Conservation (phyloP, 1,139 yeast genomes). For the Kodamaea sp. region DNA sequence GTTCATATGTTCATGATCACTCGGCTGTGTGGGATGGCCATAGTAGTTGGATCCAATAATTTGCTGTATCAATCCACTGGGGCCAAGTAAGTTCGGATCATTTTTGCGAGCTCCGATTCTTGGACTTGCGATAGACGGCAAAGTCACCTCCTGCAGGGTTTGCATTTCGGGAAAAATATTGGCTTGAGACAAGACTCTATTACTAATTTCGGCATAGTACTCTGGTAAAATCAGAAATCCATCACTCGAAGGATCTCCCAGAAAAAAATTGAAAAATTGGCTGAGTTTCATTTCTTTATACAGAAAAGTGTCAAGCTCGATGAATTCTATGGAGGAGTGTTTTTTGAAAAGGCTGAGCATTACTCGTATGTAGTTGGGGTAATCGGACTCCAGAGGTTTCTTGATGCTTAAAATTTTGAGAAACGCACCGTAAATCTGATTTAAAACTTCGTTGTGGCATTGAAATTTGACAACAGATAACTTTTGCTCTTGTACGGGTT, state of each 20-base stretch:
- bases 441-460: constrained; percentile 15
- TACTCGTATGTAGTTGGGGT: constrained; percentile 17
- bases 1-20: not conserved
- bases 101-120: not conserved
- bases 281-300: constrained; percentile 23
- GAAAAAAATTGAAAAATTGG: constrained; percentile 21
- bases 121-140: not conserved
- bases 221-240: constrained; percentile 18
- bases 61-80: not conserved
- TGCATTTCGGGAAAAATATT: constrained; percentile 16
- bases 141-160: too few relatives aligned
- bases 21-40: not conserved
- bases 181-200: constrained; percentile 14
- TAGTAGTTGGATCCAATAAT: not conserved
- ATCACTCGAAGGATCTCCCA: constrained; percentile 8
- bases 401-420: constrained; percentile 23
- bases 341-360: constrained; percentile 28
- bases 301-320: constrained; percentile 22
- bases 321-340: constrained; percentile 21
- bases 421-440: constrained; percentile 25
- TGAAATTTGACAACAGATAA: not conserved
- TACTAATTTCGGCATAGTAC: constrained; percentile 14
- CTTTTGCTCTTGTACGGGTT: too few relatives aligned
- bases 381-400: constrained; percentile 4
- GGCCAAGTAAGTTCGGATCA: not conserved